These are phyloP conservation scores for Crithidia mellificae DNA, from an alignment of 208 protist genomes.

Conservation along the genomic window DNA sequence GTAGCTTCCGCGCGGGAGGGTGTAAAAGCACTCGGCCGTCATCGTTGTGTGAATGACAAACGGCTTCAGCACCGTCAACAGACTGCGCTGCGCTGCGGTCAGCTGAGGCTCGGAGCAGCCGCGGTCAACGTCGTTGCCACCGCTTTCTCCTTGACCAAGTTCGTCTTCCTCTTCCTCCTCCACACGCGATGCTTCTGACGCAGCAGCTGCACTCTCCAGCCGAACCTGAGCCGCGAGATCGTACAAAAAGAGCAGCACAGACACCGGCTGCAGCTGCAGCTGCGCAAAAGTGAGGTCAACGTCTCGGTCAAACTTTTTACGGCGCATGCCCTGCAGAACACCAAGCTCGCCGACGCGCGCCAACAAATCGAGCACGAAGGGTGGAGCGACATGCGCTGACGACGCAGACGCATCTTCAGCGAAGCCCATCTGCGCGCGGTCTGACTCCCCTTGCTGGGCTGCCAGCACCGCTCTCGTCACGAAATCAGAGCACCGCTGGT, in stretches of 20 bases:
- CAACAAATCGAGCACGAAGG: background rate
- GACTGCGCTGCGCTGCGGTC: background rate
- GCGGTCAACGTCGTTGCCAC: background rate
- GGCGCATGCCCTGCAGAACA: background rate
- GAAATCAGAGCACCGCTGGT: background rate
- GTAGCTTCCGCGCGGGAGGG: background rate
- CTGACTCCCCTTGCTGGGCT: background rate
- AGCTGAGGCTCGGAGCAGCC: background rate
- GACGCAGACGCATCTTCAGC: background rate
- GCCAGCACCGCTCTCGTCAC: background rate
- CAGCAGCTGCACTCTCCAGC: background rate
- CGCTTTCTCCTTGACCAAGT: background rate
- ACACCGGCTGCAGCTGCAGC: background rate
- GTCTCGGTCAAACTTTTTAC: background rate
- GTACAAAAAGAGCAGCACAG: conserved; percentile 11
- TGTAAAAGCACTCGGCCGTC: background rate
- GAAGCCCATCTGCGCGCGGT: background rate
- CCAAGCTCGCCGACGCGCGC: background rate
- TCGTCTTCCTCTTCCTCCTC: background rate
- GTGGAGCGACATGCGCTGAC: background rate
- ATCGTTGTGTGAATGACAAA: conserved; percentile 12
- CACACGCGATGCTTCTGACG: background rate
- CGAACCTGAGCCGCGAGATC: conserved; percentile 1
- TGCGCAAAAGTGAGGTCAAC: background rate
- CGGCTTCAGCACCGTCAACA: conserved; percentile 14